Base-by-base conservation (phyloP, 2,329 filamentous ascomycete genomes). In the Xenoacremonium recifei region DNA sequence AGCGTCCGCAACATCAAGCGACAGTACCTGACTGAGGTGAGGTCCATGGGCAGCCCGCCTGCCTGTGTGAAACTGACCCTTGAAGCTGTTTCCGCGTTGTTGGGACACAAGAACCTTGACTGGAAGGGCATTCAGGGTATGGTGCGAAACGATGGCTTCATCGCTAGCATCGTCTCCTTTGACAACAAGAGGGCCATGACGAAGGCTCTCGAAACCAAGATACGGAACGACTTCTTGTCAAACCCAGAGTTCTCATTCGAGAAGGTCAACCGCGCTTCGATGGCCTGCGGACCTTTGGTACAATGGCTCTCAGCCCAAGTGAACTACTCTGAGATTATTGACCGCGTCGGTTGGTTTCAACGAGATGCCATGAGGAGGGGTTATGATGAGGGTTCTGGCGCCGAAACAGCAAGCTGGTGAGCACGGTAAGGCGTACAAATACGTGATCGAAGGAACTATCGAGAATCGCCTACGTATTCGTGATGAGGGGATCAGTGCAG, bases 1-100 rank as follows among this genome's bases (percentile, higher is more conserved):
- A 96, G 91, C 69, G 95, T 99, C 66, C 93, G 88, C 72, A 96
- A 95, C 73, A 99, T 99, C 73, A 99, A 97, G 75, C 84, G 87
- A 62, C 90, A 96, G 64, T 93, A 99, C 66, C 77, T 99, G 51
- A 96, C 91, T 11, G 93, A 99, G 82, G 92, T 99, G 37, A 84
- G 93, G 62, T 96, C 92, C 51, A 97, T 99, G 93, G 83, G 84
- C 53, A 95, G 89, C 58, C 93, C 93, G 6, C 93, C 93, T 7
- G 77, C 83, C 54, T 89, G 90, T 74, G 95, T 99, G 55, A 85
- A 89, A 60, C 81, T 97, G 55, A 89, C 93, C 3, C 77, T 99
- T 44, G 92, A 97, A 62, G 89, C 93, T n/a, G 95, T 99, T 5
- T 97, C 93, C 71, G 93, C 91, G 1, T 72, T 99, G 35, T 81